phyloP scores from a whole-genome alignment of 371 early-diverging fungal genomes.

The Mucor irregularis region DNA sequence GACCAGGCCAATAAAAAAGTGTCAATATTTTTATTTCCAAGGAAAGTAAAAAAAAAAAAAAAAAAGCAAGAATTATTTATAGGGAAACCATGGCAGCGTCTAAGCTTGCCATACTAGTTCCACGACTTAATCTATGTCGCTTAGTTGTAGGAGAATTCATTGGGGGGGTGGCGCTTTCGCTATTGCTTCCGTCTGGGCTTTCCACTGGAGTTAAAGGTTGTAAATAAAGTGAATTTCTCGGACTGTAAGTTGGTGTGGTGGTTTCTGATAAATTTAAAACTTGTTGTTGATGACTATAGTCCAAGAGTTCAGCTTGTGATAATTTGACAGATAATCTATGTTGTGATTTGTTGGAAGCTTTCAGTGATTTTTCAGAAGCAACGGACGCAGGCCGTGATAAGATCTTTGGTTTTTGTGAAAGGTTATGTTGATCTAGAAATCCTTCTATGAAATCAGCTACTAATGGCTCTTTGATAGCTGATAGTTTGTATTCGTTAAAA shows the following conservation, averaged over 20 bases:
- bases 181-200: neutral
- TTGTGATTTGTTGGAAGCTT: neutral
- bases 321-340: slow-evolving; percentile 3
- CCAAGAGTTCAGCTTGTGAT: slow-evolving; percentile 40
- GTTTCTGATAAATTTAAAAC: neutral
- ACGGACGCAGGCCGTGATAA: slow-evolving; percentile 5
- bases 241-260: neutral
- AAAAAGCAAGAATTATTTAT: neutral
- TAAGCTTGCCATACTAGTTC: slow-evolving; percentile 31
- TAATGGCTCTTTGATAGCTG: slow-evolving; percentile 84
- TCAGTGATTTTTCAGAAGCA: slow-evolving; percentile 23
- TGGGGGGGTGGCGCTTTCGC: neutral
- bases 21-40: no score
- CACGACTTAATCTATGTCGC: slow-evolving; percentile 22
- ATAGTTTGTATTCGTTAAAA: slow-evolving; percentile 77
- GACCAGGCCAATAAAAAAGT: no score
- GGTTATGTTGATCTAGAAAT: slow-evolving; percentile 60
- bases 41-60: no score
- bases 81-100: slow-evolving; percentile 30
- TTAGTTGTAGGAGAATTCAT: neutral
- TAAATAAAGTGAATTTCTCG: neutral
- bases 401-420: slow-evolving; percentile 17
- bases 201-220: neutral
- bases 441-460: slow-evolving; percentile 80
- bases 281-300: slow-evolving; percentile 22